Conservation (phyloP, 2,329 filamentous ascomycete species). For the Phaeophleospora eucalypticola region DNA sequence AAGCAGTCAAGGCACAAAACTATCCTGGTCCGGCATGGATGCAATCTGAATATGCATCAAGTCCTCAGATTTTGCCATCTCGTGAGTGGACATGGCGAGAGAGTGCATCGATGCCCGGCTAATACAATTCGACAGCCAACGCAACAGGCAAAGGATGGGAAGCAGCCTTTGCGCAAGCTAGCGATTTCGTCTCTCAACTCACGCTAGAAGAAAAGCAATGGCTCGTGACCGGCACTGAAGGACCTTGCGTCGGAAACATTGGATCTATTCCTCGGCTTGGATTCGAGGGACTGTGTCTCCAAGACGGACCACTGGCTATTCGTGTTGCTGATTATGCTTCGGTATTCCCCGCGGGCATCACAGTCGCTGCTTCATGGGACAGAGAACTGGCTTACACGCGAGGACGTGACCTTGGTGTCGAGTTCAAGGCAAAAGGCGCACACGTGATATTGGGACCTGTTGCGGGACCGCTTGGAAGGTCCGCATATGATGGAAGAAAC, state of each 20-base stretch:
- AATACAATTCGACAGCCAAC: slow-evolving; percentile 9
- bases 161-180: slow-evolving; percentile 38
- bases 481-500: slow-evolving; percentile 29
- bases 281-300: slow-evolving; percentile 35
- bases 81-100: slow-evolving; percentile 8
- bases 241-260: slow-evolving; percentile 27
- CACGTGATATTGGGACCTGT: slow-evolving; percentile 32
- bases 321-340: slow-evolving; percentile 34
- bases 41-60: slow-evolving; percentile 19
- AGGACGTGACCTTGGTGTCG: slow-evolving; percentile 32
- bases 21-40: slow-evolving; percentile 16
- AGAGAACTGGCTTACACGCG: slow-evolving; percentile 33
- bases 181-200: slow-evolving; percentile 37
- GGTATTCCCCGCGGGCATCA: slow-evolving; percentile 36
- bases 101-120: background rate
- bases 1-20: slow-evolving; percentile 15
- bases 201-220: slow-evolving; percentile 38
- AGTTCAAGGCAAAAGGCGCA: slow-evolving; percentile 33
- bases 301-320: slow-evolving; percentile 66
- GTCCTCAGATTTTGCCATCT: slow-evolving; percentile 19
- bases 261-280: slow-evolving; percentile 35
- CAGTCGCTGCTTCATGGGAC: slow-evolving; percentile 41
- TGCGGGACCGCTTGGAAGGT: slow-evolving; percentile 29
- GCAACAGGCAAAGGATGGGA: slow-evolving; percentile 32
- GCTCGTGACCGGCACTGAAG: slow-evolving; percentile 30